Evolutionary conservation across 75 land plant species (phyloP), one percentile per base, ranked within the genome.

Genomic region (Cunninghamia lanceolata): DNA sequence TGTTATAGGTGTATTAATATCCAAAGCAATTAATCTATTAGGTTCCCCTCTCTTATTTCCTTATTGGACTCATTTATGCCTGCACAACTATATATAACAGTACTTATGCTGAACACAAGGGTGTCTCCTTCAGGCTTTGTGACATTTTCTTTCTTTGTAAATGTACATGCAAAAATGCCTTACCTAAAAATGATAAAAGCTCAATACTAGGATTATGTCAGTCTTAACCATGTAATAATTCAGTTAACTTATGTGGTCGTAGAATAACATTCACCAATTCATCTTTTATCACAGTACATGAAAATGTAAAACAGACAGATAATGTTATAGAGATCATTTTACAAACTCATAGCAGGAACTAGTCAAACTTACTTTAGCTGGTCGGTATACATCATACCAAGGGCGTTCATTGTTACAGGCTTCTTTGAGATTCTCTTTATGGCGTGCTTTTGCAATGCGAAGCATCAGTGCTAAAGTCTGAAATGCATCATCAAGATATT

Each of bases 401-500:
- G 89, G 70, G 52, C 88, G 88, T 40, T 88, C 88, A 86, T 88
- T 89, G 78, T 88, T 88, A 38, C 88, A 87, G 50, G 88, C 89
- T 73, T 88, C 89, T 89, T 88, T 88, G 43, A 88, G 88, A 28
- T 88, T 89, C 88, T 88, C 89, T 74, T 88, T 88, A 50, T 88
- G 89, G 19, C 88, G 88, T 19, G 89, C 88, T 86, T 88, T 88
- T 21, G 89, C 88, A 86, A 88, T 86, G 32, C 88, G 89, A 14
- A 88, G 88, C 89, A 88, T 88, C 88, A 88, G 38, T 36, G 89
- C 89, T 56, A 88, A 54, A 36, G 87, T 88, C 73, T 88, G 89
- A 53, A 88, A 88, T 47, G 89, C 89, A 54, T 88, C 89, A 78
- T 88, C 89, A 85, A 88, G 66, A 77, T 88, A 88, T 79, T 88